Percentiles rank a stretch among this genome's conserved stretches.
Conservation (phyloP, 257 asterid genomes). For the Rhazya stricta region DNA sequence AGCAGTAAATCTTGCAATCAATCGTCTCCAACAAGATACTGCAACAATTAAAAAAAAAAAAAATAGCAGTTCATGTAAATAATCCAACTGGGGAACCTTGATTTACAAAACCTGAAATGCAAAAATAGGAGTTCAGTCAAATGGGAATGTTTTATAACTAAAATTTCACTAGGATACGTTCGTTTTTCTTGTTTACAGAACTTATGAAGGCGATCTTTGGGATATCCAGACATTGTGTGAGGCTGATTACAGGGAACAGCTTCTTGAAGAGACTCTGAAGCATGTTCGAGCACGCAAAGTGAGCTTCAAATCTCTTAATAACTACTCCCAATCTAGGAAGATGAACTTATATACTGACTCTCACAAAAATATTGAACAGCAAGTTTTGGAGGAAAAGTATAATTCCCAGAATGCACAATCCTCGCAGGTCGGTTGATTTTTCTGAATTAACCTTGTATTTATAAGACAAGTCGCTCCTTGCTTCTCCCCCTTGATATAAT, state of each 20-base stretch:
- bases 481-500: not conserved
- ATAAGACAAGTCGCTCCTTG: too few relatives aligned
- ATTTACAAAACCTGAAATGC: too few relatives aligned
- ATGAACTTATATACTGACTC: not conserved
- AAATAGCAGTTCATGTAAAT: too few relatives aligned
- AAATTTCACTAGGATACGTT: not conserved
- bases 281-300: slow-evolving; percentile 63
- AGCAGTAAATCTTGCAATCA: too few relatives aligned
- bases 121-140: too few relatives aligned
- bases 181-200: slow-evolving; percentile 24
- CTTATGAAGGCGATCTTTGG: slow-evolving; percentile 61
- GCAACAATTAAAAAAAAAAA: too few relatives aligned
- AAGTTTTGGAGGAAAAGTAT: slow-evolving; percentile 51
- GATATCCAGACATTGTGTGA: slow-evolving; percentile 54
- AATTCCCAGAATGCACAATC: slow-evolving; percentile 38
- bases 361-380: slow-evolving; percentile 29
- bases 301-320: not conserved
- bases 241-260: slow-evolving; percentile 71
- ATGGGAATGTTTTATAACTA: not conserved
- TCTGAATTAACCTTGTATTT: not conserved
- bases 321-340: not conserved
- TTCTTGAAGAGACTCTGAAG: slow-evolving; percentile 65
- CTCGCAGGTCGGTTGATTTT: slow-evolving; percentile 38
- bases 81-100: too few relatives aligned
- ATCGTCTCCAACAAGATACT: too few relatives aligned